Base-by-base conservation (phyloP, 306 rosid species). In the Corylus americana region DNA sequence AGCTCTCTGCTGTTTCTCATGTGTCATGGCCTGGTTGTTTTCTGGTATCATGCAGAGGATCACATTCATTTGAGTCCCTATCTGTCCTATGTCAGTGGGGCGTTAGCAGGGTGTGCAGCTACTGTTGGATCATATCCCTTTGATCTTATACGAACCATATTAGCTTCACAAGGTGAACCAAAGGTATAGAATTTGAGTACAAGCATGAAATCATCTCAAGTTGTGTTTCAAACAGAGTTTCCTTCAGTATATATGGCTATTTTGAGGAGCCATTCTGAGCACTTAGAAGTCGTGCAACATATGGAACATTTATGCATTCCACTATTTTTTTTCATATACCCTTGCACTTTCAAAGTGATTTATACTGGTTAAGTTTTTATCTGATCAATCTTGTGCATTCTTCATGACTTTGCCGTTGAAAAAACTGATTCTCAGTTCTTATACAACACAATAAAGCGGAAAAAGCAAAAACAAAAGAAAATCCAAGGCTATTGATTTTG, bases 111-210 rank as follows among this genome's bases (percentile, higher is more conserved):
- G 17, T 90, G 95, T 85, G 97, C 97, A 12, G 98, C 98, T 80
- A 95, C 98, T 25, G 79, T 95, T 12, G 98, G 98, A 67, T 92
- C 98, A 37, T 95, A 95, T 78, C 98, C 98, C 20, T 92, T 95
- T 85, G 98, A 95, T 91, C 97, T 95, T 81, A 80, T 95, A 53
- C 89, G 98, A 59, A 95, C 98, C 64, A 87, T 95, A 89, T 80
- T 95, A 87, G 98, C 98, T 81, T 95, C 98, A 73, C 98, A 95
- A 58, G 98, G 98, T 31, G 98, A 95, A 84, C 98, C 97, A 25
- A 95, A 95, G 97, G 98, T 94, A 86, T 81, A 35, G 7, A 54
- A 69, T 31, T 8, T 48, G 53, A 70, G 9, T 25, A 16, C 18
- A 25, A 53, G 76, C 70, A 18, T 62, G 42, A 42, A 67, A 7